Conservation (phyloP, 2,329 filamentous ascomycete species). For the Neophaeococcomyces mojaviensis region DNA sequence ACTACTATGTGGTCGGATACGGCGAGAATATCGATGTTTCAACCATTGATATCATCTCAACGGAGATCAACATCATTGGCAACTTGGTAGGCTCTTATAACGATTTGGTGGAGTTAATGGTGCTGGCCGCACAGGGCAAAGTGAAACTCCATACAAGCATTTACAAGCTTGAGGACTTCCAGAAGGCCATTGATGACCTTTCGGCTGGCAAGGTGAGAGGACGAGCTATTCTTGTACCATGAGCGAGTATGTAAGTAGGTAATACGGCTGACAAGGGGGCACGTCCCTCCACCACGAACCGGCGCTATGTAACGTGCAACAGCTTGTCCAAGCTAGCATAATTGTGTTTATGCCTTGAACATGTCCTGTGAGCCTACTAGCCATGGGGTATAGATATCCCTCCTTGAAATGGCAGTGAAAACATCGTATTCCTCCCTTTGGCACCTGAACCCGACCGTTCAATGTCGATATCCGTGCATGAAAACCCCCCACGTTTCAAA, state of each 20-base stretch:
- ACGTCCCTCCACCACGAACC: too few relatives aligned
- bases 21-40: conserved; percentile 12
- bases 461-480: too few relatives aligned
- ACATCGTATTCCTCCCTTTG: too few relatives aligned
- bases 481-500: too few relatives aligned
- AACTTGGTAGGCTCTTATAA: conserved; percentile 16
- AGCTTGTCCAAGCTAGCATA: too few relatives aligned
- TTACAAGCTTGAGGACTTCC: conserved; percentile 16
- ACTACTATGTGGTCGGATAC: conserved; percentile 16
- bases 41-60: conserved; percentile 17
- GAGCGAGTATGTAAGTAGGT: not conserved
- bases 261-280: too few relatives aligned
- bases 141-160: conserved; percentile 12
- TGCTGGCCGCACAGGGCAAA: conserved; percentile 14
- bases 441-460: too few relatives aligned
- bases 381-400: too few relatives aligned
- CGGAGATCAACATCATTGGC: conserved; percentile 16
- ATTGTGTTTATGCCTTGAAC: too few relatives aligned
- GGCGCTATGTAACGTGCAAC: too few relatives aligned
- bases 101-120: conserved; percentile 16
- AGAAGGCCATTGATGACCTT: conserved; percentile 14
- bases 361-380: too few relatives aligned
- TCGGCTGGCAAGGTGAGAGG: conserved; percentile 12
- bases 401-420: too few relatives aligned
- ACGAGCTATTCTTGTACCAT: conserved; percentile 13